A percentile compares a stretch with the other conserved stretches of the same genome.
phyloP scores from a whole-genome alignment of 1,284 basidiomycete genomes.

The Irpex rosettiformis region DNA sequence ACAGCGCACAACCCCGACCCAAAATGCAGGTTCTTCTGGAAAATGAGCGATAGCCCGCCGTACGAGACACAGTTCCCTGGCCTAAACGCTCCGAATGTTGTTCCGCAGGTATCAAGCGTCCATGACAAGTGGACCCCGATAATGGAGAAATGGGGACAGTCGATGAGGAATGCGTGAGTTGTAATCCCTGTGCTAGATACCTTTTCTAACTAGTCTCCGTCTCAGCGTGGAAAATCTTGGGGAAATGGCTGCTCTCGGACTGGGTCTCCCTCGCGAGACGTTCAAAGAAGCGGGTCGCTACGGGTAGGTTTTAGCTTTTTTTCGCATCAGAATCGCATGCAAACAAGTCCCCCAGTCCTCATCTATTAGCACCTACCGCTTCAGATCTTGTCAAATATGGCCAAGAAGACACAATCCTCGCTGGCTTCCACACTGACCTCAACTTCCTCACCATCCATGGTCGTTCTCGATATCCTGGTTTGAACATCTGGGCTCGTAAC shows the following conservation, averaged over 20 bases:
- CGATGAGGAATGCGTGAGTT: constrained; percentile 82
- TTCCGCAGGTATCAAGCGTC: constrained; percentile 59
- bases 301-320: constrained; percentile 47
- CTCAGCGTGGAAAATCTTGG: constrained; percentile 76
- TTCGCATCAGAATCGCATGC: not conserved
- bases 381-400: constrained; percentile 83
- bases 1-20: constrained; percentile 79
- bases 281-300: constrained; percentile 80
- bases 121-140: constrained; percentile 58
- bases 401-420: constrained; percentile 75
- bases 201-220: no score
- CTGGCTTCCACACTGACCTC: constrained; percentile 87
- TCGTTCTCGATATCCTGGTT: constrained; percentile 78
- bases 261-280: constrained; percentile 64
- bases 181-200: no score
- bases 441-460: constrained; percentile 90
- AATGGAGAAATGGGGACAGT: constrained; percentile 81
- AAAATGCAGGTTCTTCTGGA: constrained; percentile 92
- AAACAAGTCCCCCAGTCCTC: constrained; percentile 50
- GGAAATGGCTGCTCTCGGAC: constrained; percentile 79
- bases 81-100: constrained; percentile 77
- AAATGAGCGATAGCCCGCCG: constrained; percentile 74
- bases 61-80: constrained; percentile 74
- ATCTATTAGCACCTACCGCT: constrained; percentile 87
- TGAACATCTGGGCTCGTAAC: constrained; percentile 91